Base-by-base conservation (phyloP, 768 basidiomycete genomes). In the Pleurotus tuoliensis region DNA sequence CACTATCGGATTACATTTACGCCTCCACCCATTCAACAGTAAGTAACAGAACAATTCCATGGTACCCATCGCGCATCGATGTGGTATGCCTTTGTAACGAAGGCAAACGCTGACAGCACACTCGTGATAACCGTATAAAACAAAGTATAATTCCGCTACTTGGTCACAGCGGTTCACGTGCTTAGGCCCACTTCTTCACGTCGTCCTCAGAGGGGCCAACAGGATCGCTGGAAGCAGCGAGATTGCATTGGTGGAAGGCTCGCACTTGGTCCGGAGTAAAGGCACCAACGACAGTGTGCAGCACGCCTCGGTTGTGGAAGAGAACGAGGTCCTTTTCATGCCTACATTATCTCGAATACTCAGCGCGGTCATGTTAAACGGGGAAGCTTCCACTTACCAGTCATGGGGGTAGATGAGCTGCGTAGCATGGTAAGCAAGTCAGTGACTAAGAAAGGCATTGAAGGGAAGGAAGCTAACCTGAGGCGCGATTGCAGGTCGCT, bases 401-500 rank as follows among this genome's bases (percentile, higher is more conserved):
- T 94, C 90, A 64, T 94, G 92, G 0, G 92, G 87, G 69, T 95
- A 96, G 30, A 96, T 85, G 24, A 91, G 76, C 82, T 89, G 61
- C 20, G 50, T 40, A 45, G 3, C 3, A 9, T 38, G 52, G 44
- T 13, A 6, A 27, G 22, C 24, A 47, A 3, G 20, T 38, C n/a
- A 40, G 39, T 22, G 46, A 44, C 2, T 18, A n/a, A 15, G 43
- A 20, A 37, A 30, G 3, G 16, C 40, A 12, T 18, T 52, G 30
- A 49, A 34, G 12, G 24, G 4, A n/a, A 51, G 20, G 34, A 18
- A 49, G 69, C 81, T 64, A 59, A 88, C 87, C 56, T 71, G 67
- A 13, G 94, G 94, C 1, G 91, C 85, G 58, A 97, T 96, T 15
- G 84, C 93, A 3, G 94, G 94, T 9, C 93, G 74, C 68, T 95